Evolutionary conservation across 169 alveolate genomes (phyloP).

Genomic region (Miamiensis avidus): DNA sequence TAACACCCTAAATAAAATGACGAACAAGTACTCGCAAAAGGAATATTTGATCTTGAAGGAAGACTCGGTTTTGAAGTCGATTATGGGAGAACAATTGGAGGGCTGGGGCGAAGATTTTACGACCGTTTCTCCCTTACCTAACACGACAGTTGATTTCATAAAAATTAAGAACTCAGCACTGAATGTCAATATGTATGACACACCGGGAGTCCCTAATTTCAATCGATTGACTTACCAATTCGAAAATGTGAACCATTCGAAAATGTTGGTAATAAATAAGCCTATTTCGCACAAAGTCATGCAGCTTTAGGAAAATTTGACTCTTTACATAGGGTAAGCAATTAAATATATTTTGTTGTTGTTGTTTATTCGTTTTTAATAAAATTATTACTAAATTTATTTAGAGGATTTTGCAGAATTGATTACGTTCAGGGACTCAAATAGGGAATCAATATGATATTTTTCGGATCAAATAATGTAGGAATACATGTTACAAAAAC

Average conservation of each 20-base stretch:
- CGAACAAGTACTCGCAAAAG: not conserved
- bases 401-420: constrained; percentile 16
- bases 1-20: not conserved
- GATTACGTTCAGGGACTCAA: not conserved
- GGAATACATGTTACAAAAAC: constrained; percentile 1
- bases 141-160: constrained; percentile 11
- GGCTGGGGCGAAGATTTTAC: not conserved
- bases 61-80: not conserved
- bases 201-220: constrained; percentile 24
- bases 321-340: not conserved
- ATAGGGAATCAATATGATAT: not conserved
- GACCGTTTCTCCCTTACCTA: constrained; percentile 11
- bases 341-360: too few species aligned
- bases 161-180: not conserved
- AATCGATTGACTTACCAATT: not conserved
- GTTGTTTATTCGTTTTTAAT: not conserved
- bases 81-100: not conserved
- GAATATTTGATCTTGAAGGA: not conserved
- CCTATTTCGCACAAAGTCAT: not conserved
- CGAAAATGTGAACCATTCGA: not conserved
- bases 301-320: not conserved
- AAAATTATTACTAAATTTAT: too few species aligned
- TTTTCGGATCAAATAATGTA: not conserved
- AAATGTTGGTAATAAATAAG: constrained; percentile 9
- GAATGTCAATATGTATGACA: constrained; percentile 11